These are phyloP conservation scores for Crataegus laevigata DNA, from an alignment of 306 rosid species.

Conservation along the genomic window DNA sequence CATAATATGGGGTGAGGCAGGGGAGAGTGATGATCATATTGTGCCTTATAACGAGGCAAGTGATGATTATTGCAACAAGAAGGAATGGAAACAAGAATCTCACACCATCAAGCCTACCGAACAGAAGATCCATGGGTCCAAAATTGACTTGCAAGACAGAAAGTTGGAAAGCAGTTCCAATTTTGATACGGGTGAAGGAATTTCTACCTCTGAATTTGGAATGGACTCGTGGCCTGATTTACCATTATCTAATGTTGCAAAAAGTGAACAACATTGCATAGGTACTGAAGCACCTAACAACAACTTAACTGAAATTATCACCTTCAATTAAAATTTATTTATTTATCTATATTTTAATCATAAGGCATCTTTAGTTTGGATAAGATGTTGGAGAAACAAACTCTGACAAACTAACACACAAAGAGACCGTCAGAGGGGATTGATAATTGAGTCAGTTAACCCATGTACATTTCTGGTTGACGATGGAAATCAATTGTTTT, in stretches of 20 bases:
- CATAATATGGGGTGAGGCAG: conserved; percentile 87
- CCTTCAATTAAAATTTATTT: conserved; percentile 13
- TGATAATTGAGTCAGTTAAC: neutral
- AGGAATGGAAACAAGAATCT: conserved; percentile 50
- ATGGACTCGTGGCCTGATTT: conserved; percentile 46
- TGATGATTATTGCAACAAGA: conserved; percentile 47
- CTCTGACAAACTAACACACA: neutral
- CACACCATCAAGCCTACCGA: conserved; percentile 34
- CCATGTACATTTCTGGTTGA: neutral
- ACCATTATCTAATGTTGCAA: conserved; percentile 43
- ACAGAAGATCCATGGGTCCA: conserved; percentile 42
- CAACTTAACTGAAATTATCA: conserved; percentile 33
- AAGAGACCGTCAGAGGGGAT: neutral
- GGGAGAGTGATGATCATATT: conserved; percentile 77
- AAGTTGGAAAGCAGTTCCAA: conserved; percentile 41
- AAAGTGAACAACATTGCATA: conserved; percentile 37
- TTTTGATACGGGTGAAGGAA: conserved; percentile 27
- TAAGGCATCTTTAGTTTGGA: neutral
- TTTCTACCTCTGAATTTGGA: conserved; percentile 43
- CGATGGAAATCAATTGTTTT: neutral
- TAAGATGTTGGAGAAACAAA: neutral
- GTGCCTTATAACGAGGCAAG: conserved; percentile 68
- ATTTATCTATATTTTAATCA: neutral
- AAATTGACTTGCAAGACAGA: conserved; percentile 35
- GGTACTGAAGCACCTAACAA: conserved; percentile 39